Evolutionary conservation across 805 yeast species (phyloP), one percentile per base, ranked within the genome.

Genomic region (Yamadazyma sp.): DNA sequence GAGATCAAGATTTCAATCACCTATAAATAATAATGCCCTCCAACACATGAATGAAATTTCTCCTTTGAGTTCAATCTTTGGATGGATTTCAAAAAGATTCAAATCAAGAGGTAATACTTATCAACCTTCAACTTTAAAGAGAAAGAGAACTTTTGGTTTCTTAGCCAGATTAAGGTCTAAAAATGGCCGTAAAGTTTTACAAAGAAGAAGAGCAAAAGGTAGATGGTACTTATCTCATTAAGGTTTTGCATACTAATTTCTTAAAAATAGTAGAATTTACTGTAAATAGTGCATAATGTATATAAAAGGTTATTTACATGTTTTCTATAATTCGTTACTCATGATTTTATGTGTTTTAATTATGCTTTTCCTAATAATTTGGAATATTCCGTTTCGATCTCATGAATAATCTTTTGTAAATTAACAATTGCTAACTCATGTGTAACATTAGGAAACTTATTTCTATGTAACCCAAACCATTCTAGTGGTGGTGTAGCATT

Each of bases 401-500:
- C 80, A 30, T 75, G 78, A 9, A 86, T 86, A 37, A 87, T 47
- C 39, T 78, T 75, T 49, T 87, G 96, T 33, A 93, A 63, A 2
- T 81, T 76, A 10, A 83, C 74, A 32, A 89, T 83, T 0, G 80
- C 78, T 42, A 76, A 65, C 55, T 87, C 91, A 53, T 93, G 97
- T 0, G 96, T 82, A 39, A 85, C 71, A 26, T 84, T 80, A 0
- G 98, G 98, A 46, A 93, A 79, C 45, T 80, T 77, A 49, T 82
- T 76, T 45, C 98, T 72, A 55, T 93, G 93, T 20, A 93, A 69
- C 2, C 98, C 98, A 64, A 93, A 85, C 98, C 98, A 93, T 55
- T 93, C 98, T 39, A 93, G 62, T 2, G 98, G 98, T 1, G 98
- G 98, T 0, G 98, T 93, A 1, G 97, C 98, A 60, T 83, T 89